These are phyloP conservation scores for Sequoiadendron giganteum DNA, from an alignment of 75 land plant species.

Conservation along the genomic window DNA sequence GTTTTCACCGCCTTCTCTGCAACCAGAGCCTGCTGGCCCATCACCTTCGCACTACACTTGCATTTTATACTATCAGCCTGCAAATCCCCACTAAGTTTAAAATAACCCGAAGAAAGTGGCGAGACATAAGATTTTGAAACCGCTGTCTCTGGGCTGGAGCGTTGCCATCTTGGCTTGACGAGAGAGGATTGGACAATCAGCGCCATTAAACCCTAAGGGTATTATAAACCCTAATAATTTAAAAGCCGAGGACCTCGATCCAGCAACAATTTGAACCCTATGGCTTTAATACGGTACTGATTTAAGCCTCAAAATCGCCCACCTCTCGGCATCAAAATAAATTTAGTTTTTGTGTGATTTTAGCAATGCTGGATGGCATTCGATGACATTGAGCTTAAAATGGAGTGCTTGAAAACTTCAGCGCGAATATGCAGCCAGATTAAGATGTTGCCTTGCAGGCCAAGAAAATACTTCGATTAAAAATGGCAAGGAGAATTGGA, in stretches of 20 bases:
- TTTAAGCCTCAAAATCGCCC: too few species aligned
- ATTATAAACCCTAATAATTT: not conserved
- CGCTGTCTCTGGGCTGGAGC: not conserved
- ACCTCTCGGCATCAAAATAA: too few species aligned
- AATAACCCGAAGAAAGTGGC: not conserved
- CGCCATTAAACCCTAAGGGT: not conserved
- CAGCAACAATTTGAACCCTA: not conserved
- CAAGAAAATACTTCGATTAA: too few species aligned
- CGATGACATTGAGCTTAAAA: too few species aligned
- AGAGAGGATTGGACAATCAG: not conserved
- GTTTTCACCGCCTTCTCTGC: not conserved
- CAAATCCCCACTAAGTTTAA: not conserved
- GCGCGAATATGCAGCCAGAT: too few species aligned
- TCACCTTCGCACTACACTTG: not conserved
- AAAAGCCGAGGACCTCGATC: not conserved
- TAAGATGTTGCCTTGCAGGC: too few species aligned
- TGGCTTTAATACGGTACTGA: too few species aligned
- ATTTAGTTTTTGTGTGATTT: too few species aligned
- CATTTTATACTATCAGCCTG: conserved; percentile 10
- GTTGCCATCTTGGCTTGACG: not conserved
- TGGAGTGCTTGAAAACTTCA: too few species aligned
- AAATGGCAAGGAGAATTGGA: too few species aligned
- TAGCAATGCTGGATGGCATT: too few species aligned
- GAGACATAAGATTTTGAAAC: not conserved
- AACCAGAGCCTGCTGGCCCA: conserved; percentile 6